phyloP scores from a whole-genome alignment of 257 asterid species.

The Solanum ossicruentum region DNA sequence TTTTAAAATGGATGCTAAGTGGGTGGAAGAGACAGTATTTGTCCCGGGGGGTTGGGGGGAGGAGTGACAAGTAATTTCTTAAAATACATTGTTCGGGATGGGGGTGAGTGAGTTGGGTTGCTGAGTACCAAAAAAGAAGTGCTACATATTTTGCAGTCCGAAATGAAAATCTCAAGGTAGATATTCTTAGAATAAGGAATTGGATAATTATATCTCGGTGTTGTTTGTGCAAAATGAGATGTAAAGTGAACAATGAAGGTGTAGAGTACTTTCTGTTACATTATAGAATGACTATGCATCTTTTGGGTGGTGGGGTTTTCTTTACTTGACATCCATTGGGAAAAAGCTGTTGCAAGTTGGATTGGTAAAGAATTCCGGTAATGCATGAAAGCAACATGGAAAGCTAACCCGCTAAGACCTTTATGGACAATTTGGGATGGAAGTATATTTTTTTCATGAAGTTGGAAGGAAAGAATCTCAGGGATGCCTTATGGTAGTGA shows the following conservation, averaged over 20 bases:
- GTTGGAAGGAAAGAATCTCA: neutral
- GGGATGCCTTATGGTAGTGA: neutral
- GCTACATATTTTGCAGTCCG: neutral
- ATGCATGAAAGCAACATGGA: neutral
- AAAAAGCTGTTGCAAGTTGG: neutral
- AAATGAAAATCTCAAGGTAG: neutral
- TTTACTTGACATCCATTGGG: neutral
- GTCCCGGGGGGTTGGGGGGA: neutral
- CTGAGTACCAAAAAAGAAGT: too few relatives aligned
- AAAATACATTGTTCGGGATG: too few relatives aligned
- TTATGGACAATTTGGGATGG: neutral
- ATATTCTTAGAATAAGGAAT: neutral
- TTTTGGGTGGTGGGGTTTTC: neutral
- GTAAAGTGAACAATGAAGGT: neutral
- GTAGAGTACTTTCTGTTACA: neutral
- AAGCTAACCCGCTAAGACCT: neutral
- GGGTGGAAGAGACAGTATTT: neutral
- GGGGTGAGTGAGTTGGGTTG: too few relatives aligned
- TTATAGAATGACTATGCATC: neutral
- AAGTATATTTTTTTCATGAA: neutral
- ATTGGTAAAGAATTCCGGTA: neutral
- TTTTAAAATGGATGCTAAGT: neutral
- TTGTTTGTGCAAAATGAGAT: neutral
- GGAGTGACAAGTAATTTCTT: too few relatives aligned
- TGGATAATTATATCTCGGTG: neutral